Conservation (phyloP, 805 yeast genomes). For the Candida pseudofarinosa region DNA sequence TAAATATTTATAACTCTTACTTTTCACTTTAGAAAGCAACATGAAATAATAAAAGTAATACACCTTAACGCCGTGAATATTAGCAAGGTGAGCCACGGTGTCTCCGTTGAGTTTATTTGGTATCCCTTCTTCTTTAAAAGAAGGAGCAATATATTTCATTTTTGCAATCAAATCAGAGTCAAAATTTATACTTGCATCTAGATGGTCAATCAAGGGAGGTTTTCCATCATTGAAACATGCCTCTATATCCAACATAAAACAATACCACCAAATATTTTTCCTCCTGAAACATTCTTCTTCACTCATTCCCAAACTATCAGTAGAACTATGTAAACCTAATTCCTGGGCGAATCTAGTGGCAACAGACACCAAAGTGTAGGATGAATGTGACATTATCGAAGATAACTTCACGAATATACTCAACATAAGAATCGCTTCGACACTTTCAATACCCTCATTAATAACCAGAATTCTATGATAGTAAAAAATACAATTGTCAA, state of each 20-base stretch:
- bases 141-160: neutral
- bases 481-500: constrained; percentile 32
- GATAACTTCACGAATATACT: constrained; percentile 33
- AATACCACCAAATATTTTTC: constrained; percentile 33
- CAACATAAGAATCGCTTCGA: constrained; percentile 51
- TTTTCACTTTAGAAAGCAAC: constrained; percentile 23
- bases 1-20: constrained; percentile 24
- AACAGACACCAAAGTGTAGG: constrained; percentile 25
- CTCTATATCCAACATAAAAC: constrained; percentile 36
- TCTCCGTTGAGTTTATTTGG: neutral
- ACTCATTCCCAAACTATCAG: constrained; percentile 19
- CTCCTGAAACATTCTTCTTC: constrained; percentile 19
- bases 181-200: constrained; percentile 27
- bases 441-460: constrained; percentile 48
- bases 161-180: constrained; percentile 14
- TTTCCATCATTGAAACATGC: constrained; percentile 36
- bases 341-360: constrained; percentile 40
- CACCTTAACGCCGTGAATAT: neutral
- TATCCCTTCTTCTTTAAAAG: neutral
- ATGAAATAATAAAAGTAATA: constrained; percentile 3
- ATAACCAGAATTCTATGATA: constrained; percentile 47
- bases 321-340: constrained; percentile 37
- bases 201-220: constrained; percentile 32
- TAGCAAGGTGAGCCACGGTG: neutral
- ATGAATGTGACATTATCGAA: constrained; percentile 26